Evolutionary conservation across 495 filamentous ascomycete genomes (phyloP).

Genomic region (Filosporella fistucella): DNA sequence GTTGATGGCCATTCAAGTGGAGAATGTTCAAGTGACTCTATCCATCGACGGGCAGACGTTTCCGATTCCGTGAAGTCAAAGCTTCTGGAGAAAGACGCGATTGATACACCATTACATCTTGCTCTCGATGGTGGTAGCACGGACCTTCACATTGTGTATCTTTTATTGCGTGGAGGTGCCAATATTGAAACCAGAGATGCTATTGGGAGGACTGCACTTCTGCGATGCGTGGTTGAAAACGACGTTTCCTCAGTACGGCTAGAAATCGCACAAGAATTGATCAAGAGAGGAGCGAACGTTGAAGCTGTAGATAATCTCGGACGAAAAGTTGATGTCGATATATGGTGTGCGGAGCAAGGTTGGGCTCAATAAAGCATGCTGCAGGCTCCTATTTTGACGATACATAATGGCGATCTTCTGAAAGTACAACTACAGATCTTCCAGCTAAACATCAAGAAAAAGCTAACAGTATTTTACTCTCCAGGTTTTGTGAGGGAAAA

Average conservation of each 20-base stretch:
- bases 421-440: no score
- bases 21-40: neutral
- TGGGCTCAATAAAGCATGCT: neutral
- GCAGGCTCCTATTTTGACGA: no score
- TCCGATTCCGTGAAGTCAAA: neutral
- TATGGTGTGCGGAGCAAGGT: neutral
- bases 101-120: conserved; percentile 1
- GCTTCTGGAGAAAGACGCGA: neutral
- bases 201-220: conserved; percentile 1
- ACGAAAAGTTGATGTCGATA: neutral
- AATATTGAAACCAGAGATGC: neutral
- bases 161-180: neutral
- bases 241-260: neutral
- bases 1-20: neutral
- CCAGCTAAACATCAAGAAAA: no score
- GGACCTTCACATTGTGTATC: neutral
- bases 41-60: neutral
- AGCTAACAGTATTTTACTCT: no score
- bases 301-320: neutral
- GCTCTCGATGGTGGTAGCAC: neutral
- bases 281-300: neutral
- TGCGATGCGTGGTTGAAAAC: neutral
- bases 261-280: neutral
- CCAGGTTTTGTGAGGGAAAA: no score
- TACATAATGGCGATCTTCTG: no score